These are phyloP conservation scores for Yamadazyma buinensis DNA, from an alignment of 1,139 yeast species.

Conservation along the genomic window DNA sequence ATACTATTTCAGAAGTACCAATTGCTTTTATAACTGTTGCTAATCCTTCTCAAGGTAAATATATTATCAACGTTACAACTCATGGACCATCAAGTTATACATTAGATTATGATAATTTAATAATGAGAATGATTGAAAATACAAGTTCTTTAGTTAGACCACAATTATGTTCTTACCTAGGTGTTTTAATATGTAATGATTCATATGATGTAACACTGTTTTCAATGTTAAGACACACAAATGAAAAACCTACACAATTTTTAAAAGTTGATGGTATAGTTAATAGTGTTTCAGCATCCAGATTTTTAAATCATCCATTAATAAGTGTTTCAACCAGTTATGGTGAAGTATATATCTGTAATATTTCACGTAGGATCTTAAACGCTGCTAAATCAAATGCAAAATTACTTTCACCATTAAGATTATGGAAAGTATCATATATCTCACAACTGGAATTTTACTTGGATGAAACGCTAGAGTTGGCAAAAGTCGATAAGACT, in stretches of 20 bases:
- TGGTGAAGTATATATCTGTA: slow-evolving; percentile 45
- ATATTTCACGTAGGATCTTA: slow-evolving; percentile 35
- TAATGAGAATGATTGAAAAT: slow-evolving; percentile 27
- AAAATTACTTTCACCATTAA: slow-evolving; percentile 29
- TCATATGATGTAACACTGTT: slow-evolving; percentile 28
- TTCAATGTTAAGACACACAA: slow-evolving; percentile 30
- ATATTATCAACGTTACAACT: slow-evolving; percentile 40
- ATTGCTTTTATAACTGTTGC: slow-evolving; percentile 43
- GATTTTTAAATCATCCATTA: slow-evolving; percentile 55
- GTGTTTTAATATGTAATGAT: slow-evolving; percentile 23
- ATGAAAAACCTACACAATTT: slow-evolving; percentile 29
- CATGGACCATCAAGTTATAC: slow-evolving; percentile 45
- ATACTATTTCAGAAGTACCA: slow-evolving; percentile 48
- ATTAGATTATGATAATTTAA: slow-evolving; percentile 40
- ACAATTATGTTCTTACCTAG: slow-evolving; percentile 24
- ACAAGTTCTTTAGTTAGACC: slow-evolving; percentile 24
- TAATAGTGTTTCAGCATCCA: slow-evolving; percentile 27
- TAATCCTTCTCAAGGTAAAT: slow-evolving; percentile 22
- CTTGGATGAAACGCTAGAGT: slow-evolving; percentile 24
- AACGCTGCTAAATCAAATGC: slow-evolving; percentile 30
- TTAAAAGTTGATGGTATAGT: slow-evolving; percentile 31
- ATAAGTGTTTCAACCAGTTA: slow-evolving; percentile 58
- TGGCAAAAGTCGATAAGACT: slow-evolving; percentile 26
- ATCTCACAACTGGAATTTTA: slow-evolving; percentile 13
- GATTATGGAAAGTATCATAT: slow-evolving; percentile 30